Evolutionary conservation across 192 early-diverging fungal species (phyloP).

Genomic region (Dissophora ornata): DNA sequence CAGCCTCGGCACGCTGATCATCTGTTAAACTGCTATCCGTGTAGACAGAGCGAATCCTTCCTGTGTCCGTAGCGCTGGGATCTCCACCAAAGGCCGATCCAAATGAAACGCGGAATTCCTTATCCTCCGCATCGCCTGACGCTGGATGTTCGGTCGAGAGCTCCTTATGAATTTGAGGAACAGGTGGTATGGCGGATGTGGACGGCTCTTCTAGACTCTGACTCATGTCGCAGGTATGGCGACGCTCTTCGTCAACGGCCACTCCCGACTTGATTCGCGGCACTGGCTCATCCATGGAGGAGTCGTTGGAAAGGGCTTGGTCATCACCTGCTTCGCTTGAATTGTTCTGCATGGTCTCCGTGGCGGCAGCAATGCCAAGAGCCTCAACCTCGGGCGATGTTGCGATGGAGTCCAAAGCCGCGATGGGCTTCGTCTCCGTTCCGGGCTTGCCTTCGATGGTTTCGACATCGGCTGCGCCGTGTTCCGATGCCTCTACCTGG

Average conservation of each 20-base stretch:
- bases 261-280: conserved; percentile 1
- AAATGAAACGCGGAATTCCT: conserved; percentile 27
- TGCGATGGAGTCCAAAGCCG: background rate
- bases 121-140: conserved; percentile 2
- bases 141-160: background rate
- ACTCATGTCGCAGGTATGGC: conserved; percentile 47
- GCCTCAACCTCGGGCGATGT: background rate
- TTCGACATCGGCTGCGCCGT: background rate
- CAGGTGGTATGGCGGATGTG: conserved; percentile 10
- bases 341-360: background rate
- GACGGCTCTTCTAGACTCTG: conserved; percentile 11
- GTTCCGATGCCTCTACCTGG: background rate
- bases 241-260: conserved; percentile 33
- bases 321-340: background rate
- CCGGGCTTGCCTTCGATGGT: conserved; percentile 34
- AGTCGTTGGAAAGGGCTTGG: too few species aligned
- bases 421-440: conserved; percentile 31
- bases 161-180: conserved; percentile 13
- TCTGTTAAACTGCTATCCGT: conserved; percentile 1
- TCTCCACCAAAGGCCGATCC: conserved; percentile 45
- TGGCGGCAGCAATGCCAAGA: background rate
- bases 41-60: conserved; percentile 33
- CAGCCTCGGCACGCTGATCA: background rate
- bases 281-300: background rate
- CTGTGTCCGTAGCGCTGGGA: conserved; percentile 23